Base-by-base conservation (phyloP, 768 basidiomycete species). In the Tylopilus felleus region DNA sequence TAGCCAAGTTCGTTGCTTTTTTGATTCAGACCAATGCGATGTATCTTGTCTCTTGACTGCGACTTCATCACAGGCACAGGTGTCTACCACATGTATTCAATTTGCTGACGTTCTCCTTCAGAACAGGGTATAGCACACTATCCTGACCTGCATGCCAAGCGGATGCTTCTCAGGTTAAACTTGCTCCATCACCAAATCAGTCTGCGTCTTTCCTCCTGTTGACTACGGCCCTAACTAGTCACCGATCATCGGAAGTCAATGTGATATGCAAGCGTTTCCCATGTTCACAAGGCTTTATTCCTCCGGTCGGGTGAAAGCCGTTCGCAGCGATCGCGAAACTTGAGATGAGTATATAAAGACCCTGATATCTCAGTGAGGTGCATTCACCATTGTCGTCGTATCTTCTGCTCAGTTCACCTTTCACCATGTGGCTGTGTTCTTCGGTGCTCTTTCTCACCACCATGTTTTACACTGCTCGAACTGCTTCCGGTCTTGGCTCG, bases 401-500 rank as follows among this genome's bases (percentile, higher is more conserved):
- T 43, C 23, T 19, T 47, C 45, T 9, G 5, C 14, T 19, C 29
- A 2, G 28, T 36, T 35, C 13, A n/a, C 31, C 14, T 19, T 8
- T 3, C 52, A 14, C 4, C 38, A 65, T 65, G 64, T 17, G 56
- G 46, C 39, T 43, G 21, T 7, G n/a, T 21, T 31, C 41, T 29
- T 21, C 10, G 27, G 42, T 56, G 8, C 29, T 60, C 12, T 25
- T 66, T 33, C 36, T 66, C 39, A 25, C 29, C 10, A 40, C 62
- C 8, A 10, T 64, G 13, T 19, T 64, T 2, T 59, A 10, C 44
- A 17, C n/a, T 13, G 13, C 47, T 23, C 49, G 29, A 22, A 27
- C 21, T 12, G 44, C 25, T 31, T 57, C 58, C 46, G 78, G 70
- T 28, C 71, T 79, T 9, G 81, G 79, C 7, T 68, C 73, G n/a